Evolutionary conservation across 768 basidiomycete species (phyloP).

Genomic region (Tylopilus cervinicoccineus): DNA sequence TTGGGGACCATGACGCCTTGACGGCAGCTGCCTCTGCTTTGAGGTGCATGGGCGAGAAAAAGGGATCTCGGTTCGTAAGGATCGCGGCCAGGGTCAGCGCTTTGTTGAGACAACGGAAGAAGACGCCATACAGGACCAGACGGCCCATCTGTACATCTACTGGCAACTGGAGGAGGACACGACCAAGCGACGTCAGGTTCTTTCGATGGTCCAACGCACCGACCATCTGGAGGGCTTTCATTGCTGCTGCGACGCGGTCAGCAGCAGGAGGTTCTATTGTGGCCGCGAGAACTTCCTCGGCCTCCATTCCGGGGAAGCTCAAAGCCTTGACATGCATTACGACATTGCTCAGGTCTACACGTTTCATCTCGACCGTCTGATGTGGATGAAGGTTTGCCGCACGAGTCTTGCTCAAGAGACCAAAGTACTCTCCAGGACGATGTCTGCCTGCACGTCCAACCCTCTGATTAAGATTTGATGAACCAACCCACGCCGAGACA

Average conservation of each 20-base stretch:
- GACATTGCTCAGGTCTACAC: slow-evolving; percentile 83
- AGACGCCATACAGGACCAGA: slow-evolving; percentile 82
- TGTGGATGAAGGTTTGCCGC: slow-evolving; percentile 64
- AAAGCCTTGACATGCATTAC: slow-evolving; percentile 97
- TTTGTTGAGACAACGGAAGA: slow-evolving; percentile 89
- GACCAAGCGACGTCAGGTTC: slow-evolving; percentile 81
- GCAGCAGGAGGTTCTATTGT: slow-evolving; percentile 87
- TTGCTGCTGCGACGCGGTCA: slow-evolving; percentile 72
- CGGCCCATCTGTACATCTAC: slow-evolving; percentile 89
- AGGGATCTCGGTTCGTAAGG: slow-evolving; percentile 86
- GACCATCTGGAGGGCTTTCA: slow-evolving; percentile 75
- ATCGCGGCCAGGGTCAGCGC: slow-evolving; percentile 91
- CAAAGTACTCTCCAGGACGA: slow-evolving; percentile 86
- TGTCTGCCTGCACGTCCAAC: slow-evolving; percentile 92
- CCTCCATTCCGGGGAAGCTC: slow-evolving; percentile 79
- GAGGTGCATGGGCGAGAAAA: slow-evolving; percentile 75
- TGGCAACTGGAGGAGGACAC: slow-evolving; percentile 83
- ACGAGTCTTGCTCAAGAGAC: slow-evolving; percentile 65
- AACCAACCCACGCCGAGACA: slow-evolving; percentile 87
- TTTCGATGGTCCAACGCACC: slow-evolving; percentile 79
- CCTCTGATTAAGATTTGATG: slow-evolving; percentile 86
- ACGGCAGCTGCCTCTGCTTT: slow-evolving; percentile 65
- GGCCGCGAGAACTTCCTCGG: slow-evolving; percentile 80
- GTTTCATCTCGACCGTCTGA: slow-evolving; percentile 94
- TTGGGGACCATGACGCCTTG: slow-evolving; percentile 77